Evolutionary conservation across 257 asterid species (phyloP).

Genomic region (Solanum sejunctum): DNA sequence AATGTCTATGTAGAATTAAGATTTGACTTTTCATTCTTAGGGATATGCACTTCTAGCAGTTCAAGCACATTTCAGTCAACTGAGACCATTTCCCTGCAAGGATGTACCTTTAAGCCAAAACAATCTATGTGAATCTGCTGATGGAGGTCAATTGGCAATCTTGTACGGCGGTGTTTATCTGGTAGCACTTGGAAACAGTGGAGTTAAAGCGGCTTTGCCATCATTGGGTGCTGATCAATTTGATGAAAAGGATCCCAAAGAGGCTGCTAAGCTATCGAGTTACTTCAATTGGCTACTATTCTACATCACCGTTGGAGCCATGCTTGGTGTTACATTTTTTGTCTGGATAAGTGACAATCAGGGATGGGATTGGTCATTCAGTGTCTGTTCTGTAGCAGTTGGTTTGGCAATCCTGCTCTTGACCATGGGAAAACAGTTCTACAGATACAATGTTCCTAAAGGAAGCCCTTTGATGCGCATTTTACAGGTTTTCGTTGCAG

Average conservation of each 20-base stretch:
- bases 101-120: slow-evolving; percentile 10
- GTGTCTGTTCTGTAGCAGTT: slow-evolving; percentile 38
- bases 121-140: slow-evolving; percentile 31
- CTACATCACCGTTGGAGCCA: slow-evolving; percentile 34
- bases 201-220: slow-evolving; percentile 58
- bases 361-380: slow-evolving; percentile 79
- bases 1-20: background rate
- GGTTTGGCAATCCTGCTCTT: slow-evolving; percentile 25
- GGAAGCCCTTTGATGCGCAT: slow-evolving; percentile 52
- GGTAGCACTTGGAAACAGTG: slow-evolving; percentile 53
- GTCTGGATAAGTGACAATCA: slow-evolving; percentile 57
- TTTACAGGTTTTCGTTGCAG: slow-evolving; percentile 49
- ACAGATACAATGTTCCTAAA: slow-evolving; percentile 31
- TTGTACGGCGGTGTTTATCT: slow-evolving; percentile 44
- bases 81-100: slow-evolving; percentile 64
- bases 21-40: slow-evolving; percentile 13
- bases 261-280: slow-evolving; percentile 47
- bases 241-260: slow-evolving; percentile 41
- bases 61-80: slow-evolving; percentile 54
- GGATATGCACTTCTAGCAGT: slow-evolving; percentile 49
- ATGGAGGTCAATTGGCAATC: slow-evolving; percentile 29
- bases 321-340: slow-evolving; percentile 49
- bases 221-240: slow-evolving; percentile 72
- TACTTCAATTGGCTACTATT: slow-evolving; percentile 63
- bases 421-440: slow-evolving; percentile 33